phyloP scores from a whole-genome alignment of 179 eudicot genomes.

The Spinacia oleracea region DNA sequence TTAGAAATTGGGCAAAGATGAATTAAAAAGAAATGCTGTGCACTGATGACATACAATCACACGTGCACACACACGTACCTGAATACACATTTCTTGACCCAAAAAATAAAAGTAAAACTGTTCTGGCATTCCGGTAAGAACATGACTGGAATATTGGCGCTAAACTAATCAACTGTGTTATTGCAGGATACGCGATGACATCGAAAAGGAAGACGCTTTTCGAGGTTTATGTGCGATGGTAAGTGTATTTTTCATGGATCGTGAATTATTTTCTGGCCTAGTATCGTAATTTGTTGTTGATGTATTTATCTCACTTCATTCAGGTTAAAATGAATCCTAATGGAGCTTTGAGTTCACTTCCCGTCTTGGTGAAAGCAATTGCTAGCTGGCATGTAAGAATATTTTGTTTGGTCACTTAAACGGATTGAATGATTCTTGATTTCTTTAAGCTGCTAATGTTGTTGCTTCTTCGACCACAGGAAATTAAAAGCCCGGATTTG shows the following conservation, averaged over 20 bases:
- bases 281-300: neutral
- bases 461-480: conserved; percentile 46
- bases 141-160: neutral
- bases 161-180: conserved; percentile 24
- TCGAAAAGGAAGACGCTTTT: conserved; percentile 98
- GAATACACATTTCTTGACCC: neutral
- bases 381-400: conserved; percentile 96
- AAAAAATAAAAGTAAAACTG: neutral
- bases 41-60: neutral
- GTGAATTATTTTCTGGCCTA: neutral
- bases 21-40: neutral
- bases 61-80: neutral
- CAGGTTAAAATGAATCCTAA: conserved; percentile 92
- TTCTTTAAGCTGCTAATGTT: neutral
- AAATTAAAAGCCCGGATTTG: conserved; percentile 83
- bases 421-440: neutral
- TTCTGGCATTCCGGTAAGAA: neutral
- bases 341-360: conserved; percentile 80
- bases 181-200: conserved; percentile 95
- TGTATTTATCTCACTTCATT: conserved; percentile 19
- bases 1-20: neutral
- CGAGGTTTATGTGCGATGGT: conserved; percentile 97
- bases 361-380: conserved; percentile 75
- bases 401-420: neutral
- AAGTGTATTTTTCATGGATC: conserved; percentile 22